Evolutionary conservation across 139 green algal species (phyloP), one percentile per base, ranked within the genome.

Genomic region (Coelastrella sp.): DNA sequence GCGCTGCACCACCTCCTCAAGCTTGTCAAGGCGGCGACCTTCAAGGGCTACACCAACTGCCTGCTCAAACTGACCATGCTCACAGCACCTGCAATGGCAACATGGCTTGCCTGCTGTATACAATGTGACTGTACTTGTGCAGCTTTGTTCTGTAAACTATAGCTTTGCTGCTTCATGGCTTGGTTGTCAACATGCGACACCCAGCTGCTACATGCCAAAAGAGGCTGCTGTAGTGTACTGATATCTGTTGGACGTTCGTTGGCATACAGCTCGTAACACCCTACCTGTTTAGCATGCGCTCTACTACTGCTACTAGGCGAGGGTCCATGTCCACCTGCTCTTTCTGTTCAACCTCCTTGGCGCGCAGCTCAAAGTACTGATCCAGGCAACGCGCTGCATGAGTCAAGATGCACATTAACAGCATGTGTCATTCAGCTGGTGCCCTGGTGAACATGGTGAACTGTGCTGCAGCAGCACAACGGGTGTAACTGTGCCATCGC

Each of bases 21-120:
- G 93, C 92, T 95, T 93, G 94, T 99, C 98, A 82, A 99, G 93
- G 6, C 98, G 94, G 22, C 95, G 93, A 4, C 93, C 91, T 91
- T 99, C 98, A 66, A 99, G 86, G 9, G 98, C 97, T 20, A 99
- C 94, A 10, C 98, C 98, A 22, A 99, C 94, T 7, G 98, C 98
- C 93, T 99, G 98, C 94, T 99, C 94, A 83, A 92, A 97, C 93
- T 99, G 96, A 6, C 96, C 94, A 61, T 98, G 95, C 24, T 73
- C 74, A 22, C 95, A 95, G 94, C 97, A 98, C 90, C 94, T 97
- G 68, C 68, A 35, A 24, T 19, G 8, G 19, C 19, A 6, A 24
- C 5, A 35, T 11, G 24, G 8, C 1, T 76, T 27, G 35, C 35
- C 35, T 49, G 35, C 35, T 49, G 3, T 49, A 49, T 49, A 49